Base-by-base conservation (phyloP, 2,329 filamentous ascomycete species). In the Scedosporium boydii region DNA sequence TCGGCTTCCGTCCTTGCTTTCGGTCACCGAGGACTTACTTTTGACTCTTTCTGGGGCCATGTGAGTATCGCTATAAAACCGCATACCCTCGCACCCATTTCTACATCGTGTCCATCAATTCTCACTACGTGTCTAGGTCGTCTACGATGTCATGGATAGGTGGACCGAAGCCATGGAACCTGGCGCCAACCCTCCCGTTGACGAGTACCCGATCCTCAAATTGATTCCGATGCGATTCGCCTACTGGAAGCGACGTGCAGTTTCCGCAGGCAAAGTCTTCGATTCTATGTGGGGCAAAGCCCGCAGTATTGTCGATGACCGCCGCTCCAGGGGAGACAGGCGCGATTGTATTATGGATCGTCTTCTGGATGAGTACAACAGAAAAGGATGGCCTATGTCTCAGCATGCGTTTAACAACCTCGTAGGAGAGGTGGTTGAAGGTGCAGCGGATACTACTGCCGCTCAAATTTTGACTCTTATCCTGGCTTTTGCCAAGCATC, bases 131-230 rank as follows among this genome's bases (percentile, higher is more conserved):
- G 53, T 9, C 53, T 26, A 56, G 53, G 53, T 14, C 7, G 6
- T 56, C 27, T 56, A 56, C 14, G 21, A 56, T 26, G 16, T 56
- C 16, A 56, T 56, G 44, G 14, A 27, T 27, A 44, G 42, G 74
- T 73, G 3, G 79, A 76, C 1, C 77, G 23, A 23, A 23, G 23
- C 23, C 23, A 23, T 23, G 23, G 23, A 23, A 23, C 23, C 23
- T 23, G 23, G 23, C 2, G 23, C 23, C 23, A 23, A 23, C 23
- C 23, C 77, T 2, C 77, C 77, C 0, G 75, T 79, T 3, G 77
- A 79, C 62, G 70, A 75, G 53, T 76, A 74, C 61, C 74, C 77
- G 0, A 68, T 74, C 18, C 65, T 80, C 14, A 69, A 75, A n/a
- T 71, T 64, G 10, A 65, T 78, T 23, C 77, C 77, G 4, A 23